Base-by-base conservation (phyloP, 306 rosid species). In the Cyclanthera cordifolia region DNA sequence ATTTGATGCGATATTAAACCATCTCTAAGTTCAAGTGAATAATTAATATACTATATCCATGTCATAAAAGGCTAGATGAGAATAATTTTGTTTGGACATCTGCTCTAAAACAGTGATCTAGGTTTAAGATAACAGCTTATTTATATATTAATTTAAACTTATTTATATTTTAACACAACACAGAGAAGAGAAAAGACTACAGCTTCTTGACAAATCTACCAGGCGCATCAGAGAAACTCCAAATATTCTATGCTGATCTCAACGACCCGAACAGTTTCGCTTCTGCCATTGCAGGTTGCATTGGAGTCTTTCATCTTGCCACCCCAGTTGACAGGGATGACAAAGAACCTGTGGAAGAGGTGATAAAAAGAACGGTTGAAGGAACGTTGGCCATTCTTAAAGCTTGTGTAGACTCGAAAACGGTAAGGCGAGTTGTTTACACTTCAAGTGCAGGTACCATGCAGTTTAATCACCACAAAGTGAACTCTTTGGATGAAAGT, bases 401-500 rank as follows among this genome's bases (percentile, higher is more conserved):
- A 69, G 80, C 81, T 19, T 82, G 92, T 67, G 54, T 74, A 0
- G 13, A 52, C 69, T 72, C 81, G 0, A 73, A 82, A 27, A 80
- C 83, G 7, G 78, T 86, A 53, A 86, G 80, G 15, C 72, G 88
- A 55, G 82, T 89, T 58, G 63, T 89, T 10, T 89, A 84, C 83
- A 80, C 96, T 39, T 82, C 89, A 0, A 77, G 85, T 69, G 78
- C 69, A n/a, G 4, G 80, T 5, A 67, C 86, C 4, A 85, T 86
- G 13, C 1, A 4, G 5, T 53, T 0, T 0, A 53, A 10, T 43
- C 64, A 68, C 6, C 19, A 52, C 13, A 68, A 37, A 15, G 16
- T 56, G 4, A 43, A 66, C 5, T 0, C 47, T 3, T 15, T 66
- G 71, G 90, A 87, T 74, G 96, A 89, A 72, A 80, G 65, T 2